Base-by-base conservation (phyloP, 768 basidiomycete genomes). In the Xerocomellus dryophilus region DNA sequence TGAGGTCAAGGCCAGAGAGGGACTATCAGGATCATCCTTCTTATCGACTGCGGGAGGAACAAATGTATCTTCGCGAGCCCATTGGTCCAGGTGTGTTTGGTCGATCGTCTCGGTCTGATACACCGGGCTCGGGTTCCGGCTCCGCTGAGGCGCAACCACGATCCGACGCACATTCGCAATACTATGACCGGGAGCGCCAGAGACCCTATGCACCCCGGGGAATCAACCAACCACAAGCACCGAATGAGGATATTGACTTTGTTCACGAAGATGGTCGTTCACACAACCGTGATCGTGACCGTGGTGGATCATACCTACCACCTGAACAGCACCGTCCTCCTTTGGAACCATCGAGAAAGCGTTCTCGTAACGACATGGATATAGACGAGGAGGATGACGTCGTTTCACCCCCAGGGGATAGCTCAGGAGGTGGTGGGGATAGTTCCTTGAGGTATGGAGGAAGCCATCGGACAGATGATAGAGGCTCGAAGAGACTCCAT, bases 351-450 rank as follows among this genome's bases (percentile, higher is more conserved):
- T 69, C 73, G 52, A 79, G 81, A 66, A 86, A 84, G 65, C 77
- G 85, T 51, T 76, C 72, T 58, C 76, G 82, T 54, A 78, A 78
- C 46, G 85, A 86, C 50, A 82, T 85, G 82, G 85, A 87, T 39
- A 74, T 80, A 44, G 83, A 84, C 51, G 80, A 71, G 43, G 79
- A 79, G 27, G 74, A 78, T 72, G 79, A 80, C 66, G 75, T 72
- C 58, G 73, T 50, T 51, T 66, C 71, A 20, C 69, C 61, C 55
- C 64, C 57, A 21, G 67, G 61, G 44, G 63, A 60, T 56, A 63
- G 52, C 54, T 65, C 60, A 68, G 66, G 59, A 57, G 64, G 56
- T 47, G 63, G 66, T 36, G 66, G 62, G 49, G 70, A 65, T 51
- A 63, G 63, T 49, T 54, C 63, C 31, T 54, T 66, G 57, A 67